These are phyloP conservation scores for Rhododendron williamsianum DNA, from an alignment of 148 eudicot species.

Conservation along the genomic window DNA sequence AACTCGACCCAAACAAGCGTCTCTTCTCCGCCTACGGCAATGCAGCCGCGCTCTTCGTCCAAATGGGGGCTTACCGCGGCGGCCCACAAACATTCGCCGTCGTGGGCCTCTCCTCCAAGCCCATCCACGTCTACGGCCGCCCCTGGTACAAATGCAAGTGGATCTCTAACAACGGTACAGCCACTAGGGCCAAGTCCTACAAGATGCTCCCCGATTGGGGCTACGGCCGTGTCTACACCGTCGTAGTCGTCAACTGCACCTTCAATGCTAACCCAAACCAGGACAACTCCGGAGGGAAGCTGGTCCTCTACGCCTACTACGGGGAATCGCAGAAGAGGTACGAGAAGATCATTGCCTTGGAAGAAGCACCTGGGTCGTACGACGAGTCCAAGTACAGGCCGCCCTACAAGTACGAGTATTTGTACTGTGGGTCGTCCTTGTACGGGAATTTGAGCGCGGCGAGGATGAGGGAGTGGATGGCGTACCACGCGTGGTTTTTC, in stretches of 20 bases:
- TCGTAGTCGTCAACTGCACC: slow-evolving; percentile 54
- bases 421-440: slow-evolving; percentile 57
- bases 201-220: slow-evolving; percentile 72
- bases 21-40: slow-evolving; percentile 40
- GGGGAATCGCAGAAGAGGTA: slow-evolving; percentile 25
- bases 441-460: slow-evolving; percentile 41
- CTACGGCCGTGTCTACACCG: slow-evolving; percentile 55
- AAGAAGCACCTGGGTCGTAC: slow-evolving; percentile 32
- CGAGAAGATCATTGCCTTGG: slow-evolving; percentile 41
- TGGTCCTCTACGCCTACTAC: slow-evolving; percentile 44
- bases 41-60: slow-evolving; percentile 51
- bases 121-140: slow-evolving; percentile 36
- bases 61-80: slow-evolving; percentile 62
- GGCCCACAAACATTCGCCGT: slow-evolving; percentile 38
- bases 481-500: slow-evolving; percentile 50
- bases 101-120: slow-evolving; percentile 49
- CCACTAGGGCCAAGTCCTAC: slow-evolving; percentile 29
- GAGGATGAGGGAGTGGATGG: slow-evolving; percentile 59
- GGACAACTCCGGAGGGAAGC: slow-evolving; percentile 38
- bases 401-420: slow-evolving; percentile 33
- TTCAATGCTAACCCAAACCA: slow-evolving; percentile 27
- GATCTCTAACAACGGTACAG: slow-evolving; percentile 27
- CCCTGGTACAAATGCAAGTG: slow-evolving; percentile 57
- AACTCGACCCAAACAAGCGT: slow-evolving; percentile 30
- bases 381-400: slow-evolving; percentile 17